These are phyloP conservation scores for Diaporthe ampelina DNA, from an alignment of 2,329 filamentous ascomycete species.

Conservation along the genomic window DNA sequence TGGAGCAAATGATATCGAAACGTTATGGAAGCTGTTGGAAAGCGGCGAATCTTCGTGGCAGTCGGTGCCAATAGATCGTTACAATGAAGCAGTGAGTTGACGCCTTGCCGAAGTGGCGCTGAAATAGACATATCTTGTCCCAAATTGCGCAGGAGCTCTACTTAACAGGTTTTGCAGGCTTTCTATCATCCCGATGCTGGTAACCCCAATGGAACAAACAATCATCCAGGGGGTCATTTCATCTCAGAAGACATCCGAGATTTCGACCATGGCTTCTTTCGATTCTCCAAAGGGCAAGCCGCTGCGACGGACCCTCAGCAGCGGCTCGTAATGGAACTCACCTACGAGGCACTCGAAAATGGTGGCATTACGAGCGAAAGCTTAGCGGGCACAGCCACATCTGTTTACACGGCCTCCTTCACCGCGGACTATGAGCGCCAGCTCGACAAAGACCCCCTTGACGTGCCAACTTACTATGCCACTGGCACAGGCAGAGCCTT, in stretches of 20 bases:
- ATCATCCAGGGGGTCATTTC: constrained; percentile 19
- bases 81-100: background rate
- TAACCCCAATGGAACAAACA: constrained; percentile 25
- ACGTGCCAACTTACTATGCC: background rate
- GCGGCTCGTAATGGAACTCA: background rate
- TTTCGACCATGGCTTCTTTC: background rate
- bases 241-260: background rate
- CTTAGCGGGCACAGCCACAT: background rate
- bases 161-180: background rate
- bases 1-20: background rate
- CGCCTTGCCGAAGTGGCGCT: background rate
- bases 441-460: background rate
- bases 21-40: background rate
- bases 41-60: background rate
- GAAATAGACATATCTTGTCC: background rate
- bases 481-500: background rate
- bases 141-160: background rate
- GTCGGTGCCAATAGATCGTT: background rate
- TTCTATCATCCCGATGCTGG: constrained; percentile 11
- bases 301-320: background rate
- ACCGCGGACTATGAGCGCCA: background rate
- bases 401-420: background rate
- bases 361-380: background rate
- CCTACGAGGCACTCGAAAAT: background rate
- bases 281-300: background rate